Evolutionary conservation across 139 green algal species (phyloP), one percentile per base, ranked within the genome.

Genomic region (Chlorella sorokiniana): DNA sequence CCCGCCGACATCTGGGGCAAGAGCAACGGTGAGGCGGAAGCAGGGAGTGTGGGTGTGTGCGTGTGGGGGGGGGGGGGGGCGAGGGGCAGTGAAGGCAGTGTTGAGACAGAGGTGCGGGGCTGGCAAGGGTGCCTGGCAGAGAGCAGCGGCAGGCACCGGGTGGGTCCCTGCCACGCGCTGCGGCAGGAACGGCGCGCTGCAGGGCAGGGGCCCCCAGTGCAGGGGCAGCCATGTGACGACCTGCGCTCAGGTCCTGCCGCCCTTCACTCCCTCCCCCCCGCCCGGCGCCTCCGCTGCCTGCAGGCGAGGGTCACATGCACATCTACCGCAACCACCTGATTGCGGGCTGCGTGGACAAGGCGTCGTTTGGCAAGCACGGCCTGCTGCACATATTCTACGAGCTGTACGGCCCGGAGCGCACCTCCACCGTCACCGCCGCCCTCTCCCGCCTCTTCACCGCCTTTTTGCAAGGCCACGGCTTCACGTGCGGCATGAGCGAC

Each of bases 401-500:
- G 89, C 87, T 99, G 68, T 99, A 99, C 87, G 95, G 95, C 51
- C 78, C 90, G 65, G 64, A 84, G 14, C 83, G 87, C 4, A 96
- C 95, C 3, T 97, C 94, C 14, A 73, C 85, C 33, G 69, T 99
- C 42, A 90, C 98, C 8, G 93, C 87, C 61, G 84, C 88, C 1
- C 88, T 99, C 25, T 92, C 86, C 54, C 90, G 96, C 41, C 92
- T 99, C 20, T 93, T 98, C 83, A 99, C 96, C 0, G 71, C 37
- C 37, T 98, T 91, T 87, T 86, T 97, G 61, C 94, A 98, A 86
- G 88, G 86, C 71, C 79, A 91, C 68, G 96, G 96, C 63, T 98
- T 99, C 86, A 99, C 96, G 3, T 99, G 96, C 86, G 75, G 96
- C 79, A 92, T 98, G 67, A 91, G 94, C 80, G 96, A 99, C 89